Percentiles rank a stretch among this genome's conserved stretches.
Evolutionary conservation across 148 eudicot genomes (phyloP).

Genomic region (Camellia japonica): DNA sequence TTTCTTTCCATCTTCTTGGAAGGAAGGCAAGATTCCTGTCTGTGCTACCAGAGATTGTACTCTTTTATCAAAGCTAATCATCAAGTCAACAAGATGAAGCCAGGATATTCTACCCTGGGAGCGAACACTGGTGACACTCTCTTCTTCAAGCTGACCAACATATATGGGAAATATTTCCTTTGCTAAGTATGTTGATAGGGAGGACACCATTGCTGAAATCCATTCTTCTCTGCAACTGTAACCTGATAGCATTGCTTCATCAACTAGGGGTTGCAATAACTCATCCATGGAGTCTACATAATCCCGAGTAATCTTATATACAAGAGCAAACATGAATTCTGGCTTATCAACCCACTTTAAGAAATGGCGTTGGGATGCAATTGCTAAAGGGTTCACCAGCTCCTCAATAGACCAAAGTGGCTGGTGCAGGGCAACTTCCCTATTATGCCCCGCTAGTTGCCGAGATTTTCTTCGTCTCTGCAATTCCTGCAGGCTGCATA

Average conservation of each 20-base stretch:
- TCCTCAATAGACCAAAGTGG: slow-evolving; percentile 98
- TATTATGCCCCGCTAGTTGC: slow-evolving; percentile 67
- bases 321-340: slow-evolving; percentile 87
- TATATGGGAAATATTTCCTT: slow-evolving; percentile 74
- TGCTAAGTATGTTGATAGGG: slow-evolving; percentile 77
- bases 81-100: slow-evolving; percentile 85
- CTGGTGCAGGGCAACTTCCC: slow-evolving; percentile 52
- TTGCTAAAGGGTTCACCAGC: slow-evolving; percentile 75
- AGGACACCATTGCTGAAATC: slow-evolving; percentile 81
- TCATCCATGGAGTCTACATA: slow-evolving; percentile 90
- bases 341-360: slow-evolving; percentile 87
- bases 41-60: slow-evolving; percentile 57
- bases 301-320: slow-evolving; percentile 76
- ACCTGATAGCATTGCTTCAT: slow-evolving; percentile 90
- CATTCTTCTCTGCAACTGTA: slow-evolving; percentile 98
- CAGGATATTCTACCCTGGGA: slow-evolving; percentile 61
- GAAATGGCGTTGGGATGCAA: slow-evolving; percentile 79
- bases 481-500: slow-evolving; percentile 79
- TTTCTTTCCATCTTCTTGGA: slow-evolving; percentile 63
- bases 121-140: slow-evolving; percentile 36
- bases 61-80: slow-evolving; percentile 84
- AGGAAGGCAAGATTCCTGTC: slow-evolving; percentile 51
- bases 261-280: slow-evolving; percentile 86
- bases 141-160: slow-evolving; percentile 60
- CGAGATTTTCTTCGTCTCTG: slow-evolving; percentile 78